These are phyloP conservation scores for Eutrema yunnanense DNA, from an alignment of 345 rosid species.

Conservation along the genomic window DNA sequence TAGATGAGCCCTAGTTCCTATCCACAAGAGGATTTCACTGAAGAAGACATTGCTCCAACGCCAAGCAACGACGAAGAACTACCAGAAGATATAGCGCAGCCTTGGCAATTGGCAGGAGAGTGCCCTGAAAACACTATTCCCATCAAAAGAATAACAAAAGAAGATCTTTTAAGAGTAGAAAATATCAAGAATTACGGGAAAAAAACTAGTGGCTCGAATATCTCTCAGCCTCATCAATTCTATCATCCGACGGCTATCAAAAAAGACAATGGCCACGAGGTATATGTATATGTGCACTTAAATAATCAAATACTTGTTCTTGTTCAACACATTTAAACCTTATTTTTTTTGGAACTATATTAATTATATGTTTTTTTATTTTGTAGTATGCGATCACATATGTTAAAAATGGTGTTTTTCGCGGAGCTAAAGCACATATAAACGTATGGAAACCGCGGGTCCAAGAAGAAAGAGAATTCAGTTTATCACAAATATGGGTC, in stretches of 20 bases:
- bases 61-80: not conserved
- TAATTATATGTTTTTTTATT: not conserved
- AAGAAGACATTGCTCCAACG: not conserved
- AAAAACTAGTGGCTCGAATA: not conserved
- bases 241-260: not conserved
- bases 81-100: not conserved
- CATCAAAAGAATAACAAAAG: not conserved
- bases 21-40: not conserved
- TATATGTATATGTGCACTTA: not conserved
- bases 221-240: not conserved
- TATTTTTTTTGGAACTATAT: not conserved
- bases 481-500: constrained; percentile 53
- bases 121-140: not conserved
- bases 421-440: constrained; percentile 48
- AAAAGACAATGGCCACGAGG: not conserved
- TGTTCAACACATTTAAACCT: not conserved
- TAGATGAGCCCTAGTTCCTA: not conserved
- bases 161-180: not conserved
- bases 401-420: constrained; percentile 13
- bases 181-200: not conserved
- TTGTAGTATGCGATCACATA: not conserved
- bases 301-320: not conserved
- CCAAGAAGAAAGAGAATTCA: constrained; percentile 43
- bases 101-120: not conserved
- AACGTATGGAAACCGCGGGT: constrained; percentile 54